Conservation (phyloP, 2,329 filamentous ascomycete genomes). For the Ceratocystis eucalypticola region DNA sequence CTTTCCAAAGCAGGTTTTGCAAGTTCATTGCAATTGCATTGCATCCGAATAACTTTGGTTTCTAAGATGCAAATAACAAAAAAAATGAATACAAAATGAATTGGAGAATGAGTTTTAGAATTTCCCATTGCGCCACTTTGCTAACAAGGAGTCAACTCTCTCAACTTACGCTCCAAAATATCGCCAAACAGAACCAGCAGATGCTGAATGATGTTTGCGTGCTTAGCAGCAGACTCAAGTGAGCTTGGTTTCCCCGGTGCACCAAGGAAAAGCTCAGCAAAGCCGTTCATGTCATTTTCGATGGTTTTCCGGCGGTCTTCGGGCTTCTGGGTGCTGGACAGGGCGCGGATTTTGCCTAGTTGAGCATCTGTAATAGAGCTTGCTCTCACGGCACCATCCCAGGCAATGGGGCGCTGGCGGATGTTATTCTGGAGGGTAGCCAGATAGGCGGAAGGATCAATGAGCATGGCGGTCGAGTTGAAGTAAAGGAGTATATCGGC, state of each 20-base stretch:
- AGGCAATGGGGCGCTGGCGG: constrained; percentile 85
- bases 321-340: constrained; percentile 80
- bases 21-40: no score
- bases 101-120: constrained; percentile 7
- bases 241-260: constrained; percentile 55
- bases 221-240: constrained; percentile 71
- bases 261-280: constrained; percentile 68
- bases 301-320: constrained; percentile 77
- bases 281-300: constrained; percentile 65
- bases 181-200: constrained; percentile 81
- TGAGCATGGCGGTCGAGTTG: constrained; percentile 49
- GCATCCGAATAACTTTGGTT: not conserved
- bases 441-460: constrained; percentile 80
- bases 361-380: constrained; percentile 90
- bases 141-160: not conserved
- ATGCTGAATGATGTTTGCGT: constrained; percentile 86
- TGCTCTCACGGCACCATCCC: constrained; percentile 89
- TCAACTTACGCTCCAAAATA: constrained; percentile 61
- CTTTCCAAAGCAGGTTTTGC: not conserved
- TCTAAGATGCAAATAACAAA: not conserved
- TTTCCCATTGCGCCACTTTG: not conserved
- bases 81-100: not conserved
- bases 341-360: constrained; percentile 86
- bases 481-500: not conserved
- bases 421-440: constrained; percentile 90